These are phyloP conservation scores for Singerocomus rubriflavus DNA, from an alignment of 1,284 basidiomycete species.

Conservation along the genomic window DNA sequence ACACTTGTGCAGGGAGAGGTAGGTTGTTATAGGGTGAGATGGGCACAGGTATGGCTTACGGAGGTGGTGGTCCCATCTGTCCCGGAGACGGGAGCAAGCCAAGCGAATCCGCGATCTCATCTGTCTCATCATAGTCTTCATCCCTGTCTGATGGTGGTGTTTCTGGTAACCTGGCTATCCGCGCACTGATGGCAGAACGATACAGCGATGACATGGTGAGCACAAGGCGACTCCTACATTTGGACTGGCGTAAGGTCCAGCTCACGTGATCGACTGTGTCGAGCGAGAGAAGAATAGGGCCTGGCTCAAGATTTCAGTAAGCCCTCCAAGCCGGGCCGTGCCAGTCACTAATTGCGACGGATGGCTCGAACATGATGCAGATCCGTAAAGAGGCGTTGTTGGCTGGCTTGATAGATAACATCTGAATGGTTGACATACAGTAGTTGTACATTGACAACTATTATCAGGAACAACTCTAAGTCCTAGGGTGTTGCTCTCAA, in stretches of 20 bases:
- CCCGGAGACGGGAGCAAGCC: slow-evolving; percentile 55
- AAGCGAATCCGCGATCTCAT: slow-evolving; percentile 62
- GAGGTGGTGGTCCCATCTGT: slow-evolving; percentile 52
- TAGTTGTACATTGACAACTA: too few species aligned
- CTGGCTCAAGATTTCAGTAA: too few species aligned
- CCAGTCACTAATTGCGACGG: too few species aligned
- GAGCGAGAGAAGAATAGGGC: too few species aligned
- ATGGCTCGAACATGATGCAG: too few species aligned
- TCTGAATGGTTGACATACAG: too few species aligned
- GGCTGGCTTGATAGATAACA: too few species aligned
- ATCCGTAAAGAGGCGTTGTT: too few species aligned
- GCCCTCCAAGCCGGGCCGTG: too few species aligned
- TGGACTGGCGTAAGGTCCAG: not conserved
- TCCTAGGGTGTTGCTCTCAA: too few species aligned
- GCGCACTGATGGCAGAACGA: slow-evolving; percentile 65
- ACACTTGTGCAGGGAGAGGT: slow-evolving; percentile 11
- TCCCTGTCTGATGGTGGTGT: slow-evolving; percentile 43
- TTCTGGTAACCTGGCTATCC: slow-evolving; percentile 62
- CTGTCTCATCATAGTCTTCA: slow-evolving; percentile 49
- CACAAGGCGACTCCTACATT: not conserved
- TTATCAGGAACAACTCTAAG: too few species aligned
- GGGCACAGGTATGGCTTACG: slow-evolving; percentile 40
- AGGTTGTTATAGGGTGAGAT: not conserved
- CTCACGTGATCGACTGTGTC: not conserved
- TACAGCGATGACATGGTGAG: slow-evolving; percentile 62